phyloP scores from a whole-genome alignment of 352 stramenopile genomes.

The Phytopythium litorale region DNA sequence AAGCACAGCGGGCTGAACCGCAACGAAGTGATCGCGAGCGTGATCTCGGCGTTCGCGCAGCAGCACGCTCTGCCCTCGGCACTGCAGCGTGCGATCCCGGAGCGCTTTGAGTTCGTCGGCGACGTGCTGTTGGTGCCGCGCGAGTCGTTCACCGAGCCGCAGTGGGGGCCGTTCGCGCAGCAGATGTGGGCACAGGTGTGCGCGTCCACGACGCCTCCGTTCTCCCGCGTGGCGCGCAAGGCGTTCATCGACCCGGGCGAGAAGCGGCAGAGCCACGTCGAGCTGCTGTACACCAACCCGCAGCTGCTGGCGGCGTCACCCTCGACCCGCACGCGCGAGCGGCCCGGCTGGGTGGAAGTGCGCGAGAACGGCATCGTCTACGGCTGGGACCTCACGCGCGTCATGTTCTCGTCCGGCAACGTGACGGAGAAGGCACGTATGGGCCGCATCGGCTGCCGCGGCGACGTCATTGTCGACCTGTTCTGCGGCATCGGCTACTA shows the following conservation, averaged over 20 bases:
- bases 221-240: slow-evolving; percentile 78
- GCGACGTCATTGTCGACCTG: slow-evolving; percentile 93
- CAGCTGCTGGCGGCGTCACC: slow-evolving; percentile 26
- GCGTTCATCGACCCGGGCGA: slow-evolving; percentile 74
- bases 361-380: slow-evolving; percentile 94
- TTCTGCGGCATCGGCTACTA: slow-evolving; percentile 99
- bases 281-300: slow-evolving; percentile 61
- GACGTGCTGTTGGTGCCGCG: slow-evolving; percentile 72
- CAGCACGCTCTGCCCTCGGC: slow-evolving; percentile 35
- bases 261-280: slow-evolving; percentile 77
- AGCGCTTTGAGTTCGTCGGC: slow-evolving; percentile 76
- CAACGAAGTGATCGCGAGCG: slow-evolving; percentile 65
- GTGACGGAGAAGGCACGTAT: slow-evolving; percentile 96
- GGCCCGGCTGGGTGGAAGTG: slow-evolving; percentile 78
- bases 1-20: slow-evolving; percentile 67
- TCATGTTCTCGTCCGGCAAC: slow-evolving; percentile 98
- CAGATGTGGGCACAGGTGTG: slow-evolving; percentile 73
- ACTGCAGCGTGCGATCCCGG: slow-evolving; percentile 35
- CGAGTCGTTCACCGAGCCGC: slow-evolving; percentile 50
- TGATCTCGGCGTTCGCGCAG: slow-evolving; percentile 46
- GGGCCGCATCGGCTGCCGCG: slow-evolving; percentile 73
- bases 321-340: slow-evolving; percentile 18
- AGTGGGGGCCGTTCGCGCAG: slow-evolving; percentile 48
- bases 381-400: slow-evolving; percentile 92
- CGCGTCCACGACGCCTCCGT: slow-evolving; percentile 35